Base-by-base conservation (phyloP, 306 rosid genomes). In the Vigna unguiculata region DNA sequence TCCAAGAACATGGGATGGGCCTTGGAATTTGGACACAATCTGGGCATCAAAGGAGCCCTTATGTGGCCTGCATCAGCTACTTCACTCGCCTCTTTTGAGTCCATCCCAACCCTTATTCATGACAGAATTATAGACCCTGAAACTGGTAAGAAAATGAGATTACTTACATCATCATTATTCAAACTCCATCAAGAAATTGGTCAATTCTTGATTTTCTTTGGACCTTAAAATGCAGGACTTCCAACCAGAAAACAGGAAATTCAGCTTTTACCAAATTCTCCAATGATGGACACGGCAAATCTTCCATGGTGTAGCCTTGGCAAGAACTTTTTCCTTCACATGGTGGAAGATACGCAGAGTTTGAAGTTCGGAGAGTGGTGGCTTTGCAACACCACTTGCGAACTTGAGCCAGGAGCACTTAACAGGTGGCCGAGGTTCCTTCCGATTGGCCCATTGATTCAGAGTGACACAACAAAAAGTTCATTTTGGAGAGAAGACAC, bases 51-150 rank as follows among this genome's bases (percentile, higher is more conserved):
- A n/a, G 53, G 78, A 63, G 91, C 76, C 15, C 69, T 84, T 21
- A 72, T 89, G 47, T 83, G 82, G 78, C 66, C 93, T 41, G 86
- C 88, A 9, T 51, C 93, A n/a, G 85, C 79, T 32, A 86, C 86
- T 24, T 17, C 59, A 1, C 19, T 87, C 76, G 86, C 69, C 52
- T 51, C 62, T 25, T 3, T 3, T 43, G 2, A 57, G 0, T 81
- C 36, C 21, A 83, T 83, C 15, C 86, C 80, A 20, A 79, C 48
- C 71, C 81, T 89, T 4, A 81, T 87, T 41, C 30, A 83, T 9
- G 77, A 82, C 19, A 86, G 83, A 43, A 38, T 85, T 54, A 70
- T 85, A 10, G 13, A 76, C 51, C 19, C 40, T 24, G 2, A 72
- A 32, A 58, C 78, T 41, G 68, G 81, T 77, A 67, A 54, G 60